phyloP scores from a whole-genome alignment of 495 filamentous ascomycete genomes.

The Talaromyces adpressus region DNA sequence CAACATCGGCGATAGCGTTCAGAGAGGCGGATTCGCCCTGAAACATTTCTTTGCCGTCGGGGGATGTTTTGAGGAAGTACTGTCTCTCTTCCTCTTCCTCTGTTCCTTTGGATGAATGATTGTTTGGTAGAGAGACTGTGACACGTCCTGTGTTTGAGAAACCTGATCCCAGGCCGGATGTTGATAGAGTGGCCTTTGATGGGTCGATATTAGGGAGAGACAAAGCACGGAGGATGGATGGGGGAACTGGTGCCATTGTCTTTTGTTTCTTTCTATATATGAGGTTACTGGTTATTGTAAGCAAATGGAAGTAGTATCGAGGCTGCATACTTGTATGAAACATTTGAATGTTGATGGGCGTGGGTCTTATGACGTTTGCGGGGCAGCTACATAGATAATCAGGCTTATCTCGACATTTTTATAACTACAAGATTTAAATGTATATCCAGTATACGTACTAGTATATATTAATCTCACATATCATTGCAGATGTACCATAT shows the following conservation, averaged over 20 bases:
- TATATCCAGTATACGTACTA: no score
- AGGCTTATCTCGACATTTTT: background rate
- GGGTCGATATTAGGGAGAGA: slow-evolving; percentile 43
- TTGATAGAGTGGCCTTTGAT: slow-evolving; percentile 42
- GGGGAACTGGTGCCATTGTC: slow-evolving; percentile 41
- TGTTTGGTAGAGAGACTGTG: slow-evolving; percentile 32
- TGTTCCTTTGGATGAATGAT: slow-evolving; percentile 21
- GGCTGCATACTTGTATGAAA: slow-evolving; percentile 11
- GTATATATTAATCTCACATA: no score
- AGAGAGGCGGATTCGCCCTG: slow-evolving; percentile 77
- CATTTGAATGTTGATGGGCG: background rate
- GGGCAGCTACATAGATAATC: slow-evolving; percentile 17
- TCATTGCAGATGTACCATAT: background rate
- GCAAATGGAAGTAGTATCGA: background rate
- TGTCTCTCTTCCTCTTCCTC: slow-evolving; percentile 45
- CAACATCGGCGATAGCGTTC: slow-evolving; percentile 64
- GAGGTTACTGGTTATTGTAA: background rate
- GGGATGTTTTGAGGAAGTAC: slow-evolving; percentile 78
- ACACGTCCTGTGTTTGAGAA: slow-evolving; percentile 72
- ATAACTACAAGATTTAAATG: no score
- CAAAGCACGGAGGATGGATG: slow-evolving; percentile 58
- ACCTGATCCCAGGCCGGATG: slow-evolving; percentile 60
- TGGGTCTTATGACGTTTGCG: slow-evolving; percentile 15
- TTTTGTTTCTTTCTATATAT: slow-evolving; percentile 7
- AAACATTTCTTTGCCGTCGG: slow-evolving; percentile 65